phyloP scores from a whole-genome alignment of 805 yeast genomes.

The Ogataea trehalophila region DNA sequence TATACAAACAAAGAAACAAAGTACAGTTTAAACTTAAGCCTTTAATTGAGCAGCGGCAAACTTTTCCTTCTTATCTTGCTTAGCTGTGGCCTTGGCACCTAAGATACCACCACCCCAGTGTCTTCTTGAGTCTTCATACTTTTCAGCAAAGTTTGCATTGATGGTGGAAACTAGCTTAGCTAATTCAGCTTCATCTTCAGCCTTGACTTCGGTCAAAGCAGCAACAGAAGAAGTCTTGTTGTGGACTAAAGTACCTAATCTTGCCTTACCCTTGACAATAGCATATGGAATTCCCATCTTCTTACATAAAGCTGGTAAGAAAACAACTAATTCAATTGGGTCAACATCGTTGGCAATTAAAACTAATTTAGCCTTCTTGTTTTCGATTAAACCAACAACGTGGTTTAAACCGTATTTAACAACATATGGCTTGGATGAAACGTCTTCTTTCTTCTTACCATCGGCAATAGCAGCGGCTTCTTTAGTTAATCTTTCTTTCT shows the following conservation, averaged over 20 bases:
- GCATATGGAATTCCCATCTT: conserved; percentile 99
- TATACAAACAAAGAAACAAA: neutral
- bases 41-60: conserved; percentile 46
- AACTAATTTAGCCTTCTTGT: conserved; percentile 97
- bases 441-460: conserved; percentile 96
- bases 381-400: conserved; percentile 94
- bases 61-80: conserved; percentile 72
- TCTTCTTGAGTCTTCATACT: conserved; percentile 93
- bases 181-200: conserved; percentile 93
- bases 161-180: conserved; percentile 90
- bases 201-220: conserved; percentile 90
- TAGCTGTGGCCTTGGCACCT: conserved; percentile 91
- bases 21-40: neutral
- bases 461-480: conserved; percentile 99
- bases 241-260: conserved; percentile 97
- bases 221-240: conserved; percentile 96
- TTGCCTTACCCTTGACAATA: conserved; percentile 96
- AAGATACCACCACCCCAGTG: conserved; percentile 99
- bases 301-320: conserved; percentile 98
- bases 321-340: conserved; percentile 96
- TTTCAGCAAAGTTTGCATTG: conserved; percentile 88
- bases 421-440: conserved; percentile 92
- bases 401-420: conserved; percentile 99
- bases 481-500: conserved; percentile 98
- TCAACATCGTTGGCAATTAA: conserved; percentile 98